phyloP scores from a whole-genome alignment of 176 grass and related monocot genomes.

The Lolium multiflorum region DNA sequence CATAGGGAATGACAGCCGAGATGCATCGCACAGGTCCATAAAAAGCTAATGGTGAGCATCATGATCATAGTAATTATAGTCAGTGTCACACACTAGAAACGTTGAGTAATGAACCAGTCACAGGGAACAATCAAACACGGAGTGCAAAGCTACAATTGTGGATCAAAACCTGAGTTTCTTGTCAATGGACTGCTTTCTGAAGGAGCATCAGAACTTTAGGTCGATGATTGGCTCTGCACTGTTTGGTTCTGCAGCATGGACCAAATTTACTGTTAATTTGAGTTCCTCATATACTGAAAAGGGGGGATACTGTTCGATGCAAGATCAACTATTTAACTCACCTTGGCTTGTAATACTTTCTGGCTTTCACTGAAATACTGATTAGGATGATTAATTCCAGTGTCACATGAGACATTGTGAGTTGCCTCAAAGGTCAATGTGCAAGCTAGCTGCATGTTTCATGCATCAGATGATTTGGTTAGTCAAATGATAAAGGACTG shows the following conservation, averaged over 20 bases:
- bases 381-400: conserved; percentile 98
- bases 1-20: neutral
- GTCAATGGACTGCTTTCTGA: neutral
- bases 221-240: conserved; percentile 37
- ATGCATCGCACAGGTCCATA: neutral
- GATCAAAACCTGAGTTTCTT: conserved; percentile 37
- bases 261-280: conserved; percentile 36
- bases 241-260: conserved; percentile 52
- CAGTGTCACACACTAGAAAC: conserved; percentile 5
- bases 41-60: conserved; percentile 17
- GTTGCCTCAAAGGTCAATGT: conserved; percentile 92
- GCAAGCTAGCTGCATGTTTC: conserved; percentile 84
- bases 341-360: conserved; percentile 71
- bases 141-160: conserved; percentile 26
- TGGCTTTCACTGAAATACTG: conserved; percentile 90
- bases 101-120: neutral
- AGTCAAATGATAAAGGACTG: conserved; percentile 34
- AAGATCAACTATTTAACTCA: conserved; percentile 43
- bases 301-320: neutral
- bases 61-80: neutral
- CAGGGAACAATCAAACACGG: conserved; percentile 12
- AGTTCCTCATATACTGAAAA: neutral
- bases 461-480: conserved; percentile 21
- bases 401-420: conserved; percentile 81
- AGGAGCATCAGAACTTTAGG: conserved; percentile 38